phyloP scores from a whole-genome alignment of 768 basidiomycete species.

The Boletellus sp. region DNA sequence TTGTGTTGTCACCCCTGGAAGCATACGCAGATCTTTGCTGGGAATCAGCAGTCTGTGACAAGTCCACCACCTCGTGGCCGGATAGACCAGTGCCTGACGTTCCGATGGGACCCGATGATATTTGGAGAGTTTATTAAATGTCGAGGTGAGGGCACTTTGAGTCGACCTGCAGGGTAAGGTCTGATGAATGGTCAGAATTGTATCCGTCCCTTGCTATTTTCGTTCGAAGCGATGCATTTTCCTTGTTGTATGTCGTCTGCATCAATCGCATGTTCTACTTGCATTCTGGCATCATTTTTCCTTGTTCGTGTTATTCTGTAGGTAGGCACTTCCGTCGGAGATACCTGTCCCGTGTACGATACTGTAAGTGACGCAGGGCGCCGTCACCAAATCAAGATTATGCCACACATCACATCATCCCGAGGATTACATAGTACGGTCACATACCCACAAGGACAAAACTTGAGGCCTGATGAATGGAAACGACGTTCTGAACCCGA shows the following conservation, averaged over 20 bases:
- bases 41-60: conserved; percentile 25
- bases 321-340: neutral
- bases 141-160: conserved; percentile 3
- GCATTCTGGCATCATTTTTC: conserved; percentile 1
- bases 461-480: neutral
- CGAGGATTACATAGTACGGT: neutral
- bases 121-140: conserved; percentile 13
- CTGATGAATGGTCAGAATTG: neutral
- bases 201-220: neutral
- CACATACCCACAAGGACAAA: neutral
- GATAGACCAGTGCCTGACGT: conserved; percentile 25
- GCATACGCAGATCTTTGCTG: conserved; percentile 31
- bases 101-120: conserved; percentile 27
- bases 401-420: neutral
- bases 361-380: neutral
- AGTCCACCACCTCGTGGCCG: neutral
- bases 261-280: conserved; percentile 3
- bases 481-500: conserved; percentile 4
- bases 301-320: conserved; percentile 6
- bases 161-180: neutral
- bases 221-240: conserved; percentile 6
- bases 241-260: neutral
- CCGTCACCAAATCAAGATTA: neutral
- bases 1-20: conserved; percentile 26
- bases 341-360: too few relatives aligned